These are phyloP conservation scores for Pleurostoma richardsiae DNA, from an alignment of 2,329 filamentous ascomycete genomes.

Conservation along the genomic window DNA sequence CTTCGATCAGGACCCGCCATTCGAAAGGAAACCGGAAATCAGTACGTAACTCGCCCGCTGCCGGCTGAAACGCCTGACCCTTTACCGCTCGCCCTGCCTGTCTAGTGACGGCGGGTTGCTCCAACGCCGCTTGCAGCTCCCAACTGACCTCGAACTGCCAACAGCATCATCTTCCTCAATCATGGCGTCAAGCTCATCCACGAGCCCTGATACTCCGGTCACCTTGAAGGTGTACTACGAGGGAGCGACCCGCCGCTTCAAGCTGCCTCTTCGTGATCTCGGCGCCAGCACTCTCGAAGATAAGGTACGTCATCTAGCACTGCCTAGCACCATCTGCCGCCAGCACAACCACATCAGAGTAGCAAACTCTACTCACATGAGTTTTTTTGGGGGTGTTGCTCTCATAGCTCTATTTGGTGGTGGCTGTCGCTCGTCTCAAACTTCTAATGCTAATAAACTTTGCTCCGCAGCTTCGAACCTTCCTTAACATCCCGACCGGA, in stretches of 20 bases:
- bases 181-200: slow-evolving; percentile 29
- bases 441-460: background rate
- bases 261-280: slow-evolving; percentile 83
- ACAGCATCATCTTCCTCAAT: slow-evolving; percentile 4
- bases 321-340: background rate
- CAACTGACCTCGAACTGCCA: background rate
- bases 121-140: background rate
- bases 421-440: too few relatives aligned
- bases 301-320: slow-evolving; percentile 63
- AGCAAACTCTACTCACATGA: background rate
- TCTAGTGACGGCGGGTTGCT: too few relatives aligned
- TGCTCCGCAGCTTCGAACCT: slow-evolving; percentile 56
- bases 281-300: slow-evolving; percentile 67
- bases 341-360: background rate
- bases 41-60: background rate
- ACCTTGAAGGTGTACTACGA: slow-evolving; percentile 81
- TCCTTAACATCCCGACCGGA: slow-evolving; percentile 60
- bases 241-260: slow-evolving; percentile 74
- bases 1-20: too few relatives aligned
- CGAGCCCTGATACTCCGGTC: slow-evolving; percentile 64
- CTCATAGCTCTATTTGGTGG: background rate
- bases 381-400: background rate
- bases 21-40: too few relatives aligned
- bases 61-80: background rate
- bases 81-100: background rate